A percentile compares a stretch with the other conserved stretches of the same genome.
These are phyloP conservation scores for Aspergillus campestris DNA, from an alignment of 495 filamentous ascomycete species.

Conservation along the genomic window DNA sequence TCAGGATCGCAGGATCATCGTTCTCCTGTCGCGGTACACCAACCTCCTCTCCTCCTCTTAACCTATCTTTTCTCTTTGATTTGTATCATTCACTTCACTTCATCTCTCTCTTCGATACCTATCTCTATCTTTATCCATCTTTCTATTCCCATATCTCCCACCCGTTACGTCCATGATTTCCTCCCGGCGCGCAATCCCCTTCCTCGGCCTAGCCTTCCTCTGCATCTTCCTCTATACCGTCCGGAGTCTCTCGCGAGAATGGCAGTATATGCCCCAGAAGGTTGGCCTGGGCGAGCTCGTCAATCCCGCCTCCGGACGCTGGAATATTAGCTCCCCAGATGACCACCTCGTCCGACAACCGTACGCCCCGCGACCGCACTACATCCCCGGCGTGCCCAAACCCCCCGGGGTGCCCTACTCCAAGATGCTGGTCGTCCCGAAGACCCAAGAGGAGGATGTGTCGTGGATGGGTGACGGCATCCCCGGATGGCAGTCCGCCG, in stretches of 20 bases:
- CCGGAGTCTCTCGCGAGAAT: constrained; percentile 25
- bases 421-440: constrained; percentile 50
- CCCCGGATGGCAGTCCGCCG: constrained; percentile 47
- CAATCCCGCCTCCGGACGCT: constrained; percentile 10
- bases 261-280: constrained; percentile 25
- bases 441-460: constrained; percentile 46
- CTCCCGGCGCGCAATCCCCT: constrained; percentile 27
- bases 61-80: constrained; percentile 1
- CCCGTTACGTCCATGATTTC: constrained; percentile 25
- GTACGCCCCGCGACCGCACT: constrained; percentile 28
- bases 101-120: not conserved
- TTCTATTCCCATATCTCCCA: not conserved
- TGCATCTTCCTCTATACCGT: constrained; percentile 22
- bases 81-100: not conserved
- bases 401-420: constrained; percentile 36
- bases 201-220: constrained; percentile 32
- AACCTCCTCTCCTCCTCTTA: constrained; percentile 16
- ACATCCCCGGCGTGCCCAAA: constrained; percentile 33
- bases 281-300: constrained; percentile 30
- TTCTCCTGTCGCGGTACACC: too few species aligned
- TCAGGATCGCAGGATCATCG: too few species aligned
- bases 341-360: constrained; percentile 9
- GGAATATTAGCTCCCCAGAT: constrained; percentile 18
- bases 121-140: not conserved
- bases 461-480: constrained; percentile 51